These are phyloP conservation scores for Plasmodium coatneyi DNA, from an alignment of 169 alveolate species.

Conservation along the genomic window DNA sequence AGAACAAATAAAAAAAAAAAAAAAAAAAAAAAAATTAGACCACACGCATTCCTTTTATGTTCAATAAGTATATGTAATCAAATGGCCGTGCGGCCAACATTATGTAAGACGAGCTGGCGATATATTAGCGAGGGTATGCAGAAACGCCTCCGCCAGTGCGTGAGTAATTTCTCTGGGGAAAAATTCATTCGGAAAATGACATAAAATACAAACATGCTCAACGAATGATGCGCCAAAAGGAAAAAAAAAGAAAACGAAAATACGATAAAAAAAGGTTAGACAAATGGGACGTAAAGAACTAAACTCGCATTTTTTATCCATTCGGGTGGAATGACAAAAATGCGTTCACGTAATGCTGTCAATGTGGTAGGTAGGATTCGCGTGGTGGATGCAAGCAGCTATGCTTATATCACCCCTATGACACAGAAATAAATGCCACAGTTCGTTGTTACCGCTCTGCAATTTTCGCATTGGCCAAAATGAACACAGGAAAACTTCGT, in stretches of 20 bases:
- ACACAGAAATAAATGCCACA: background rate
- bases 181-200: background rate
- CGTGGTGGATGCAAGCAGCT: background rate
- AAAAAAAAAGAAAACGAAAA: background rate
- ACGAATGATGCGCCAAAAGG: background rate
- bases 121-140: background rate
- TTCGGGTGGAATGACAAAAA: background rate
- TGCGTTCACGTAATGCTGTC: background rate
- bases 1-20: background rate
- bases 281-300: background rate
- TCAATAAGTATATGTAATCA: background rate
- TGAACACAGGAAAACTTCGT: background rate
- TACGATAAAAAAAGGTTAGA: slow-evolving; percentile 4
- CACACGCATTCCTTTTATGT: background rate
- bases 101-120: background rate
- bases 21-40: background rate
- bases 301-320: background rate
- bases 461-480: background rate
- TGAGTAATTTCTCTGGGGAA: background rate
- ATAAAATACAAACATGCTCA: slow-evolving; percentile 3
- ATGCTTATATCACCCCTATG: background rate
- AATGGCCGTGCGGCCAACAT: background rate
- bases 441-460: background rate
- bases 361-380: background rate
- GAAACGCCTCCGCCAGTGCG: background rate